These are phyloP conservation scores for Globisporangium polare DNA, from an alignment of 352 stramenopile genomes.

Conservation along the genomic window DNA sequence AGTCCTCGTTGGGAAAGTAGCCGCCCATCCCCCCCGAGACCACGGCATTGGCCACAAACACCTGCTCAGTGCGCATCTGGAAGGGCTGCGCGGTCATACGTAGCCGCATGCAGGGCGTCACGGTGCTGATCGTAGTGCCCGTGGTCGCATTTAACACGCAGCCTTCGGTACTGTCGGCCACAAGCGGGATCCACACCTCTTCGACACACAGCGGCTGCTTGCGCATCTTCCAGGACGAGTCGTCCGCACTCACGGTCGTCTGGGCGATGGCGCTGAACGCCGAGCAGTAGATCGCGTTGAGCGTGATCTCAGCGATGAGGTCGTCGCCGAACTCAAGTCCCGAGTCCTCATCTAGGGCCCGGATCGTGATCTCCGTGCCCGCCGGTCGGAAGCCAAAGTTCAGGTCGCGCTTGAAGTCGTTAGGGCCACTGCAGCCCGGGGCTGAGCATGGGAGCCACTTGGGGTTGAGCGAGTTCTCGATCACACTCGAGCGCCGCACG, in stretches of 20 bases:
- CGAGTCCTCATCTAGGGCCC: constrained; percentile 74
- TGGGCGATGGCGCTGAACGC: constrained; percentile 53
- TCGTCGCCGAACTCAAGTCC: constrained; percentile 88
- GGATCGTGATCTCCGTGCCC: constrained; percentile 68
- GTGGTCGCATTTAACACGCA: constrained; percentile 3
- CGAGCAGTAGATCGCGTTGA: constrained; percentile 84
- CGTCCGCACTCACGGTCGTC: constrained; percentile 37
- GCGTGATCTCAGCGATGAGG: constrained; percentile 59
- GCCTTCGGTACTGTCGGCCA: constrained; percentile 14
- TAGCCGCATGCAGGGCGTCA: constrained; percentile 61
- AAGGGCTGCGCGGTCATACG: constrained; percentile 74
- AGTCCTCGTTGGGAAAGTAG: constrained; percentile 55
- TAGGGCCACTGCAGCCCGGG: constrained; percentile 35
- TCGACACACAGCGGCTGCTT: constrained; percentile 73
- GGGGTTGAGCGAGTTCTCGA: constrained; percentile 41
- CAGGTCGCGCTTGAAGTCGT: constrained; percentile 60
- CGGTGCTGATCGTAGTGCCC: background rate
- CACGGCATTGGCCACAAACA: constrained; percentile 40
- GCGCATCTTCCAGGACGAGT: constrained; percentile 60
- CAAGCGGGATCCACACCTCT: constrained; percentile 69
- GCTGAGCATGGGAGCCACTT: constrained; percentile 56
- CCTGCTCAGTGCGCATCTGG: constrained; percentile 62
- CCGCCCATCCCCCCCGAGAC: constrained; percentile 72
- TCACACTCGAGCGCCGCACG: constrained; percentile 44
- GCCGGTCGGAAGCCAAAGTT: constrained; percentile 84